Evolutionary conservation across 495 filamentous ascomycete genomes (phyloP).

Genomic region (Aeminium ludgeri): DNA sequence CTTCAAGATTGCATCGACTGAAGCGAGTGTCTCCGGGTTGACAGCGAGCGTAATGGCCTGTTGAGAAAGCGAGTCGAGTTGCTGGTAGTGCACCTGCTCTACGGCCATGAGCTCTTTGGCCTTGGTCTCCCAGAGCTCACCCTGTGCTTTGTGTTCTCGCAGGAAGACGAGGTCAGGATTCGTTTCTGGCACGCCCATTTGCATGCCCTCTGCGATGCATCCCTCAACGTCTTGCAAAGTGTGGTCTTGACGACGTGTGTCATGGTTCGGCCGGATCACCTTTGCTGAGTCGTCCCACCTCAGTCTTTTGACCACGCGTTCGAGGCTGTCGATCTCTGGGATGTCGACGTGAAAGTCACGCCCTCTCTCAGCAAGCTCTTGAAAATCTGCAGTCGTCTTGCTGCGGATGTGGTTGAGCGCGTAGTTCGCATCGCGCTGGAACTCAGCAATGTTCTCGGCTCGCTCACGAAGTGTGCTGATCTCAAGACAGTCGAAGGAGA

Average conservation of each 20-base stretch:
- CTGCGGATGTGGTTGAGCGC: conserved; percentile 46
- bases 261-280: conserved; percentile 8
- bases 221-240: conserved; percentile 62
- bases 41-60: conserved; percentile 66
- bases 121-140: conserved; percentile 82
- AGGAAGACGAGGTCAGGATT: conserved; percentile 63
- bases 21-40: conserved; percentile 57
- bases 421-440: conserved; percentile 58
- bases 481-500: conserved; percentile 90
- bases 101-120: conserved; percentile 84
- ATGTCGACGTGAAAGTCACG: conserved; percentile 87
- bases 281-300: conserved; percentile 70
- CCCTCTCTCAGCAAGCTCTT: conserved; percentile 75
- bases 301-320: conserved; percentile 63
- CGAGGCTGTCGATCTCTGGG: conserved; percentile 74
- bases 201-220: conserved; percentile 56
- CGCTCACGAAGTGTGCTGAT: conserved; percentile 77
- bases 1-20: conserved; percentile 80
- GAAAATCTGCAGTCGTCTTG: conserved; percentile 54
- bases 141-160: conserved; percentile 54
- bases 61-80: conserved; percentile 76
- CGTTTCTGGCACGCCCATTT: conserved; percentile 56
- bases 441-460: conserved; percentile 69
- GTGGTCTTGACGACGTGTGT: conserved; percentile 30
- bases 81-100: conserved; percentile 79